Conservation (phyloP, 2,329 filamentous ascomycete genomes). For the Monascus ruber region DNA sequence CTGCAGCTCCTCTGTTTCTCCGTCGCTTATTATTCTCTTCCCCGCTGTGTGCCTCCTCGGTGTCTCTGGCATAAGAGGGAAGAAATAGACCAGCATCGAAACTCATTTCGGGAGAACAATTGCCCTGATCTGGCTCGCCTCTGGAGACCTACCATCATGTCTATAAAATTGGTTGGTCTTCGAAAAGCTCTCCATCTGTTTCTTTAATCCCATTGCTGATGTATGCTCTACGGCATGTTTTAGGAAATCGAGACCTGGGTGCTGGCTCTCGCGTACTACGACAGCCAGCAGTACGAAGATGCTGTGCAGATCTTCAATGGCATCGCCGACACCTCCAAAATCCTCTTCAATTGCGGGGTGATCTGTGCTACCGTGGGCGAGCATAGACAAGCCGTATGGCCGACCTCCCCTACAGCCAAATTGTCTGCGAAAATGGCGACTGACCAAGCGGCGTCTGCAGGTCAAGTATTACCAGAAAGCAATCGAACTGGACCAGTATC, state of each 20-base stretch:
- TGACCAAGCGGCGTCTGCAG: constrained; percentile 36
- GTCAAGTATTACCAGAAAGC: constrained; percentile 92
- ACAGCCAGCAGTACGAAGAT: constrained; percentile 95
- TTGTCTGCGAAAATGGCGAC: neutral
- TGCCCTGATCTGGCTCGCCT: no score
- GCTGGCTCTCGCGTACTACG: constrained; percentile 76
- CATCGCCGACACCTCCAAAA: constrained; percentile 93
- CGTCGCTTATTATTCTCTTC: no score
- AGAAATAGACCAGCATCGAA: no score
- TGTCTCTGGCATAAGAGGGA: no score
- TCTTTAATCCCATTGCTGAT: neutral
- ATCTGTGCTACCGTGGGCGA: constrained; percentile 95
- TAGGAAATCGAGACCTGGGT: constrained; percentile 99
- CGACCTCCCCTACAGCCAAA: neutral
- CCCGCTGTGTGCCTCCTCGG: no score
- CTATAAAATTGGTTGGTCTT: constrained; percentile 12
- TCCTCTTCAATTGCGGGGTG: constrained; percentile 95
- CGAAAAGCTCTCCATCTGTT: neutral
- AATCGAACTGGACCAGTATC: constrained; percentile 81
- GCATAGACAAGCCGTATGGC: constrained; percentile 81
- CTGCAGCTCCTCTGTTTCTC: no score
- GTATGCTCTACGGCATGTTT: neutral
- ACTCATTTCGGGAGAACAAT: no score
- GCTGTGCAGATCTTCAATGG: constrained; percentile 70
- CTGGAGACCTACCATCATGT: constrained; percentile 2